Conservation (phyloP, 805 yeast species). For the Pichia rugopelliculosa region DNA sequence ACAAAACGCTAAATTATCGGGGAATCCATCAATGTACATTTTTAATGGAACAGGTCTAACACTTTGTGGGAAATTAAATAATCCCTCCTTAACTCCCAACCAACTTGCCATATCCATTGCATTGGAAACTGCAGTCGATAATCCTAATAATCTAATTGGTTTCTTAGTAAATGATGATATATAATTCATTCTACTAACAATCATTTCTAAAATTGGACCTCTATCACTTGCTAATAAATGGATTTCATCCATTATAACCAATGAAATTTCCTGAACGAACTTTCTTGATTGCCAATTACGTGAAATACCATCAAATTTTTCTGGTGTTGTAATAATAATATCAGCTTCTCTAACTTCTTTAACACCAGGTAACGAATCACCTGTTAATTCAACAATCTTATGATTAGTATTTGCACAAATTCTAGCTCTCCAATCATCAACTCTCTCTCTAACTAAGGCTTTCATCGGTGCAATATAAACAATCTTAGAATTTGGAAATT, state of each 20-base stretch:
- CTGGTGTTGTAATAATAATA: constrained; percentile 77
- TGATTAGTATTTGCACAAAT: constrained; percentile 40
- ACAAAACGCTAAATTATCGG: constrained; percentile 72
- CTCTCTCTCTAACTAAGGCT: constrained; percentile 76
- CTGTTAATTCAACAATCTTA: constrained; percentile 69
- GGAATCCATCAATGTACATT: constrained; percentile 83
- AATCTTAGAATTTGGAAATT: constrained; percentile 71
- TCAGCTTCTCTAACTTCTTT: constrained; percentile 60
- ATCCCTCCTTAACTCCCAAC: constrained; percentile 67
- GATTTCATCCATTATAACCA: constrained; percentile 81
- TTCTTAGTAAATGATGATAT: constrained; percentile 52
- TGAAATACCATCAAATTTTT: constrained; percentile 81
- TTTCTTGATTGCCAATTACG: constrained; percentile 78
- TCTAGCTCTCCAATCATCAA: constrained; percentile 66
- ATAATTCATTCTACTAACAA: constrained; percentile 81
- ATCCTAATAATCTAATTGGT: constrained; percentile 61
- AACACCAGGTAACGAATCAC: constrained; percentile 73
- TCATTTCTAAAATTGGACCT: constrained; percentile 82
- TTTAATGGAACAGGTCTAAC: constrained; percentile 82
- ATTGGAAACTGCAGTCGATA: constrained; percentile 82
- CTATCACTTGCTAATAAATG: constrained; percentile 79
- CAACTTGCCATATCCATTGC: constrained; percentile 83
- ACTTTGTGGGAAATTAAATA: constrained; percentile 73
- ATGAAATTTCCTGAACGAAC: constrained; percentile 66
- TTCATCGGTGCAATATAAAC: constrained; percentile 90